A percentile compares a stretch with the other conserved stretches of the same genome.
Evolutionary conservation across 2,329 filamentous ascomycete genomes (phyloP).

Genomic region (Tolypocladium sp.): DNA sequence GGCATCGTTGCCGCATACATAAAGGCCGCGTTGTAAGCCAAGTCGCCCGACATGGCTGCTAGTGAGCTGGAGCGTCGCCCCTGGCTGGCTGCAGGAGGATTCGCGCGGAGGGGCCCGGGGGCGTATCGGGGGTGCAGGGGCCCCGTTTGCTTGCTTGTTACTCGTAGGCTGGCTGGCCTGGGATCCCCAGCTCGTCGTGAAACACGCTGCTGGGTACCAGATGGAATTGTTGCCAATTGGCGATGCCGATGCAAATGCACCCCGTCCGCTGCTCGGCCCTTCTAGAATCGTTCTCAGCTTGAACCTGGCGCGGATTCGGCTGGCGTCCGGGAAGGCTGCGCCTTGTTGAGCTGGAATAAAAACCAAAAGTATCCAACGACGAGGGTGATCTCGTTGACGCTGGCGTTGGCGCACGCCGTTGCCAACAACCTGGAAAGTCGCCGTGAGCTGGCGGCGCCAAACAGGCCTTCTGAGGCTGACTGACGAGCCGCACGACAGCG

Average conservation of each 20-base stretch:
- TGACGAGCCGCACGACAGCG: background rate
- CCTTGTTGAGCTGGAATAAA: background rate
- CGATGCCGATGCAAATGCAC: background rate
- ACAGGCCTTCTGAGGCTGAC: no score
- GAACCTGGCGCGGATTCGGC: background rate
- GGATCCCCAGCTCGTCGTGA: background rate
- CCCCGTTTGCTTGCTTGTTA: background rate
- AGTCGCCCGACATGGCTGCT: constrained; percentile 1
- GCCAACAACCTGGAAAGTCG: no score
- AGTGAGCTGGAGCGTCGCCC: background rate
- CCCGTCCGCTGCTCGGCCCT: background rate
- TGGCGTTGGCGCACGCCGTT: no score
- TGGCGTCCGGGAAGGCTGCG: no score
- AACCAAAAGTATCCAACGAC: background rate
- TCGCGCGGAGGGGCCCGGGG: background rate
- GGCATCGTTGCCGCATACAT: constrained; percentile 13
- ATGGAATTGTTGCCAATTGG: background rate
- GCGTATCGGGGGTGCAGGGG: background rate
- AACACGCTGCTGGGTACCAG: background rate
- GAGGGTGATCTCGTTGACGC: background rate
- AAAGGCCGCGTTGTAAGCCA: constrained; percentile 3
- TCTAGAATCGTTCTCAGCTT: background rate
- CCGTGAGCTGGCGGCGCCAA: no score
- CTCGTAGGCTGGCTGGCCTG: no score
- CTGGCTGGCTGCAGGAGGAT: constrained; percentile 1